Conservation (phyloP, 2,329 filamentous ascomycete species). For the Waltergamsia citrina region DNA sequence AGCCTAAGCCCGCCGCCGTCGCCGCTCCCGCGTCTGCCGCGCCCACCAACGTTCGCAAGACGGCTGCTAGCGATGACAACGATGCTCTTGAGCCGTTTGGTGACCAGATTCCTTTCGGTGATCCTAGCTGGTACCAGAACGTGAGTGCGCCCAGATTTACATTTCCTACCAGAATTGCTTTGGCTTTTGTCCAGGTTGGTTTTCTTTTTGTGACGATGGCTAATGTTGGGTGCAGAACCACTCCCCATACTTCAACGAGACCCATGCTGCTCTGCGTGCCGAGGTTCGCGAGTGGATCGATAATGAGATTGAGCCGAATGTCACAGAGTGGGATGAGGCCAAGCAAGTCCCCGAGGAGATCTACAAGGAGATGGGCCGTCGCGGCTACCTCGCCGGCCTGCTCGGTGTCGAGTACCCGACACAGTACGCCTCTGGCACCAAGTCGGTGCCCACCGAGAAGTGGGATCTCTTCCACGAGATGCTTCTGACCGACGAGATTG, state of each 20-base stretch:
- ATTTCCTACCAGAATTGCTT: no score
- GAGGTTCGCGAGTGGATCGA: conserved; percentile 93
- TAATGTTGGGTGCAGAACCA: conserved; percentile 56
- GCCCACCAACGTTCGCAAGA: conserved; percentile 20
- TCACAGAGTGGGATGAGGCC: conserved; percentile 94
- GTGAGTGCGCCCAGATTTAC: conserved; percentile 41
- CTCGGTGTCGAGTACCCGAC: conserved; percentile 76
- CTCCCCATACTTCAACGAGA: conserved; percentile 93
- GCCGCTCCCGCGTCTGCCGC: conserved; percentile 23
- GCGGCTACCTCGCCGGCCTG: conserved; percentile 87
- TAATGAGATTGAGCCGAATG: conserved; percentile 77
- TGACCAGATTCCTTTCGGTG: conserved; percentile 79
- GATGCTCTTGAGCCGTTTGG: conserved; percentile 81
- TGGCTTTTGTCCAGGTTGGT: background rate
- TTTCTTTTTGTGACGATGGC: background rate
- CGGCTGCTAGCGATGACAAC: conserved; percentile 23
- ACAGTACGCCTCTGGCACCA: conserved; percentile 62
- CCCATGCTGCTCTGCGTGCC: conserved; percentile 80
- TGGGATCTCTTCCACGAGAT: conserved; percentile 99
- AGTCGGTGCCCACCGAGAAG: conserved; percentile 73
- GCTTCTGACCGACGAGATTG: conserved; percentile 89
- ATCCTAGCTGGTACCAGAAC: conserved; percentile 90
- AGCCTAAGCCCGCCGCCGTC: conserved; percentile 27
- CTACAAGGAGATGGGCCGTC: conserved; percentile 91
- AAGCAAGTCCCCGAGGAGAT: conserved; percentile 81